Percentiles rank a stretch among this genome's conserved stretches.
These are phyloP conservation scores for Spongospora subterranea DNA, from an alignment of 208 protist genomes.

Conservation along the genomic window DNA sequence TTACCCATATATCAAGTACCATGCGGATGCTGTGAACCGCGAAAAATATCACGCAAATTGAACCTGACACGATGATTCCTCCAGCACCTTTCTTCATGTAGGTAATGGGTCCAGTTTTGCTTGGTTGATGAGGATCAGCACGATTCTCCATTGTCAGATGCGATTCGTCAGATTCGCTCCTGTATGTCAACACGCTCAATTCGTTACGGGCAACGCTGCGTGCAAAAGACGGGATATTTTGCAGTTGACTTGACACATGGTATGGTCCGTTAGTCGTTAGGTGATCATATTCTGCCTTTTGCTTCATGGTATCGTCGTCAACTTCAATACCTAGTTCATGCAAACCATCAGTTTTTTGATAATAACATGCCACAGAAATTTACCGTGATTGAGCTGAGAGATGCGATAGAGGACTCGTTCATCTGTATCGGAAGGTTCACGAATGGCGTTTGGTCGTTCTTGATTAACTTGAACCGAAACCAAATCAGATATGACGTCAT, in stretches of 20 bases:
- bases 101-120: background rate
- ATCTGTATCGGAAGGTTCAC: background rate
- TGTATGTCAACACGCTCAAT: constrained; percentile 15
- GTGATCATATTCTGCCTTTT: constrained; percentile 52
- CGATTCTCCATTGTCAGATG: background rate
- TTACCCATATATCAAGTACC: constrained; percentile 1
- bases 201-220: constrained; percentile 18
- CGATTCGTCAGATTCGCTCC: background rate
- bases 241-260: background rate
- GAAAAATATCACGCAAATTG: background rate
- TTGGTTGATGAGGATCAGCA: background rate
- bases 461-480: constrained; percentile 1
- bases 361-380: background rate
- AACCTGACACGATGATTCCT: background rate
- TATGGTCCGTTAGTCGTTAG: constrained; percentile 13
- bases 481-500: background rate
- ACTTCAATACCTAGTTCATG: background rate
- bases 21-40: constrained; percentile 39
- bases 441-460: background rate
- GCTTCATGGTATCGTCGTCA: constrained; percentile 35
- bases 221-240: constrained; percentile 10
- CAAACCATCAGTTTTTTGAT: background rate
- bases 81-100: constrained; percentile 36
- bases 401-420: constrained; percentile 31
- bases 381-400: constrained; percentile 35